Base-by-base conservation (phyloP, 805 yeast genomes). In the Brettanomyces nanus region DNA sequence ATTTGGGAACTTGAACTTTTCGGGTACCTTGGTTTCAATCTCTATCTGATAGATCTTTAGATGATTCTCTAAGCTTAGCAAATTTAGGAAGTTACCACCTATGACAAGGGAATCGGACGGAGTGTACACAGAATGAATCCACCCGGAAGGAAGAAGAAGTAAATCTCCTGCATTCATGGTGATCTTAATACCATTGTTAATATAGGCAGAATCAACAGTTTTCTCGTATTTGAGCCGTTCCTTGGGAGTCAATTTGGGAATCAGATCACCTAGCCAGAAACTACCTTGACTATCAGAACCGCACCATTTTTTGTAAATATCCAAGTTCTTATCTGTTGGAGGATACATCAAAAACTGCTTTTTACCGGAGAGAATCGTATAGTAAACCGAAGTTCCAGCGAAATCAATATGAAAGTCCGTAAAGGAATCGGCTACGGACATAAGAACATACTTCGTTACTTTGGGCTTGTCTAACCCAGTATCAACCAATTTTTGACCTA, bases 321-420 rank as follows among this genome's bases (percentile, higher is more conserved):
- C 53, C 36, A 86, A 63, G 48, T 86, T 87, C 11, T 56, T 47
- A 2, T 61, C 54, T 0, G 94, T 76, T 3, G 95, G 95, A 0
- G 95, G 95, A 48, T 69, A 76, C 69, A 87, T 73, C 33, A 86
- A 56, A 51, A 87, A 87, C 23, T 76, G 70, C 51, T 87, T 87
- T 3, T 62, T 48, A 1, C 97, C 97, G n/a, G 69, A 62, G 13
- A 87, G 59, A 3, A 87, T 77, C 2, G 90, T 85, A 58, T 87
- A 87, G 54, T 85, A 87, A 4, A 87, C 97, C 1, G 92, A 82
- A 0, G 95, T 84, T 0, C 95, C 97, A 2, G 94, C 92, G 56
- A 87, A 87, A 56, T 87, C 97, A 31, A 87, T 66, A 57, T 87
- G 97, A 59, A 86, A 87, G 54, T 87, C 97, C 0, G 96, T 87